These are phyloP conservation scores for Xylaria sp. DNA, from an alignment of 2,329 filamentous ascomycete genomes.

Conservation along the genomic window DNA sequence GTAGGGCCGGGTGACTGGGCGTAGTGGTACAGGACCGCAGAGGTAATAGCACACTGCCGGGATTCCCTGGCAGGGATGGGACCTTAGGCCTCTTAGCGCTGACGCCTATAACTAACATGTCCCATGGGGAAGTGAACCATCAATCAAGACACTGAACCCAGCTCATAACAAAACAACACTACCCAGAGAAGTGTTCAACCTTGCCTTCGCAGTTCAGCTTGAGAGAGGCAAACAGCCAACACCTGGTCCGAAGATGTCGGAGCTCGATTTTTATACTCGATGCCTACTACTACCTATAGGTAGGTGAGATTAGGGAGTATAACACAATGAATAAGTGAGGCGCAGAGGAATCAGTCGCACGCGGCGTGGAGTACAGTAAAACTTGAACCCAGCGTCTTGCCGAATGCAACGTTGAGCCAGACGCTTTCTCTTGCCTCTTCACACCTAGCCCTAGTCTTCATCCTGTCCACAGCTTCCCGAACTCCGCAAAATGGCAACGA, in stretches of 20 bases:
- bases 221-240: no score
- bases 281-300: no score
- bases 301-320: no score
- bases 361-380: slow-evolving; percentile 10
- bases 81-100: background rate
- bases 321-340: background rate
- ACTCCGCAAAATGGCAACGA: slow-evolving; percentile 36
- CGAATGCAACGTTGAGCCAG: slow-evolving; percentile 40
- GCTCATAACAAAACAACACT: background rate
- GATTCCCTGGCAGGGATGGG: slow-evolving; percentile 9
- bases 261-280: no score
- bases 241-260: no score
- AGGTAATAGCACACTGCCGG: background rate
- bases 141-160: background rate
- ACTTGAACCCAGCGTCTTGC: slow-evolving; percentile 15
- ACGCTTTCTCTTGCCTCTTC: slow-evolving; percentile 23
- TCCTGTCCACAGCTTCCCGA: slow-evolving; percentile 17
- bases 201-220: background rate
- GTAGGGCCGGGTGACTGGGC: slow-evolving; percentile 16
- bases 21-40: background rate
- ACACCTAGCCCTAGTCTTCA: slow-evolving; percentile 3
- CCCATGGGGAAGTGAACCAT: slow-evolving; percentile 13
- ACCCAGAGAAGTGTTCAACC: no score
- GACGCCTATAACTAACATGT: background rate
- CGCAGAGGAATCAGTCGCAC: background rate